Evolutionary conservation across 2,329 filamentous ascomycete genomes (phyloP).

Genomic region (Exophiala oligosperma): DNA sequence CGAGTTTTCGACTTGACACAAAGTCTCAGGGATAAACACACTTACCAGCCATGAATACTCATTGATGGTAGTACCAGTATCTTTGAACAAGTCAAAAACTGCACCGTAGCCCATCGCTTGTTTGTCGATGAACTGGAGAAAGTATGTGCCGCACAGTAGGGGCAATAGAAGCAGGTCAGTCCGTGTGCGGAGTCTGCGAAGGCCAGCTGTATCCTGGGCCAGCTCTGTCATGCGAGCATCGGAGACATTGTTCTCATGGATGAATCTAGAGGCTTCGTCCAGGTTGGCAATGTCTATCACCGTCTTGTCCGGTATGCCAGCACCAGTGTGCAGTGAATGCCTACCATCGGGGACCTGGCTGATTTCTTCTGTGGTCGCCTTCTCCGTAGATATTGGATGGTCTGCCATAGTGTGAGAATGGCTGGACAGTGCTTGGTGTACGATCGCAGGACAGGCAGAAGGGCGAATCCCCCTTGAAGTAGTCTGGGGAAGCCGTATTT

Average conservation of each 20-base stretch:
- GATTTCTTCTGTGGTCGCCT: too few relatives aligned
- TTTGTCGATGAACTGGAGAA: slow-evolving; percentile 55
- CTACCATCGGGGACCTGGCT: too few relatives aligned
- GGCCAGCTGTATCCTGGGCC: slow-evolving; percentile 49
- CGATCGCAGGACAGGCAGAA: too few relatives aligned
- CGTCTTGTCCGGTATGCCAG: too few relatives aligned
- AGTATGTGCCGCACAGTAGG: slow-evolving; percentile 52
- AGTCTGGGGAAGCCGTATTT: too few relatives aligned
- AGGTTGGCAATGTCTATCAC: slow-evolving; percentile 35
- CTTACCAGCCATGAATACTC: slow-evolving; percentile 57
- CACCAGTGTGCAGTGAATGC: too few relatives aligned
- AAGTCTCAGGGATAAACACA: too few relatives aligned
- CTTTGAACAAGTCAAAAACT: slow-evolving; percentile 55
- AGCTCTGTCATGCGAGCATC: slow-evolving; percentile 45
- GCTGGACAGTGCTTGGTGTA: too few relatives aligned
- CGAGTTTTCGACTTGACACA: too few relatives aligned
- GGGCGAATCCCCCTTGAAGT: too few relatives aligned
- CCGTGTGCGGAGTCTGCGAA: slow-evolving; percentile 36
- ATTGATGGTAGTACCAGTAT: slow-evolving; percentile 47
- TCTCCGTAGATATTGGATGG: too few relatives aligned
- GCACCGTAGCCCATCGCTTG: slow-evolving; percentile 55
- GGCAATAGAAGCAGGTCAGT: slow-evolving; percentile 50
- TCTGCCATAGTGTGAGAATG: too few relatives aligned
- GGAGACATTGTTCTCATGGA: slow-evolving; percentile 50
- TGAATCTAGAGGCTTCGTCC: slow-evolving; percentile 51